These are phyloP conservation scores for Geotrichum bryndzae DNA, from an alignment of 1,139 yeast genomes.

Conservation along the genomic window DNA sequence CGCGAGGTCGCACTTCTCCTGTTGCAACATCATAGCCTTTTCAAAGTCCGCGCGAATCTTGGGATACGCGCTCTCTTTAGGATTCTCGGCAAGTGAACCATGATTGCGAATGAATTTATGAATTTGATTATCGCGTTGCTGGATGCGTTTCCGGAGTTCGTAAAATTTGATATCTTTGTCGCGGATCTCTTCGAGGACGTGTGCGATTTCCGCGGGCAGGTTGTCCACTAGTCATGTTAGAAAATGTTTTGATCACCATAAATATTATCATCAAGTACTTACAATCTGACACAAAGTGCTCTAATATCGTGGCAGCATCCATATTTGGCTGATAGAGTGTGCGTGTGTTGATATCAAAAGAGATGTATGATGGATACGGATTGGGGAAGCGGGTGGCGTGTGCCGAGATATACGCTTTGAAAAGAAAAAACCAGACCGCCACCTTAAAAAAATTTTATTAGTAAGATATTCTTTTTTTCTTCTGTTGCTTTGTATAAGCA, in stretches of 20 bases:
- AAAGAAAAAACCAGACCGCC: neutral
- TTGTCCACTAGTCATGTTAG: conserved; percentile 46
- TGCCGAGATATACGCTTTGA: neutral
- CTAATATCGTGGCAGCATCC: conserved; percentile 74
- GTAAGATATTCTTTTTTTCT: too few relatives aligned
- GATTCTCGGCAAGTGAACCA: conserved; percentile 76
- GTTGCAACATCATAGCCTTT: conserved; percentile 55
- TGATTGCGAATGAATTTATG: conserved; percentile 79
- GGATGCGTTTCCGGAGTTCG: conserved; percentile 62
- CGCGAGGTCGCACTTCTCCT: conserved; percentile 71
- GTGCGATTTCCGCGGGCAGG: conserved; percentile 83
- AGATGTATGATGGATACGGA: neutral
- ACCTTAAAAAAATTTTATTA: neutral
- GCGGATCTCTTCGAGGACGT: conserved; percentile 71
- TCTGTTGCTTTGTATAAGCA: neutral
- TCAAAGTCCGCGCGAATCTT: conserved; percentile 68
- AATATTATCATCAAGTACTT: conserved; percentile 17
- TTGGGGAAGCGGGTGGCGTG: neutral
- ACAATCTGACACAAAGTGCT: conserved; percentile 63
- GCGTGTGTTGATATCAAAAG: neutral
- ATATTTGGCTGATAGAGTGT: conserved; percentile 30
- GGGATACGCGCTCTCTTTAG: conserved; percentile 68
- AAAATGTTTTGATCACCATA: neutral
- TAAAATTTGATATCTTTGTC: conserved; percentile 60
- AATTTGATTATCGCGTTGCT: conserved; percentile 63